A percentile compares a stretch with the other conserved stretches of the same genome.
phyloP scores from a whole-genome alignment of 73 alveolate species.

The Paramecium caudatum region DNA sequence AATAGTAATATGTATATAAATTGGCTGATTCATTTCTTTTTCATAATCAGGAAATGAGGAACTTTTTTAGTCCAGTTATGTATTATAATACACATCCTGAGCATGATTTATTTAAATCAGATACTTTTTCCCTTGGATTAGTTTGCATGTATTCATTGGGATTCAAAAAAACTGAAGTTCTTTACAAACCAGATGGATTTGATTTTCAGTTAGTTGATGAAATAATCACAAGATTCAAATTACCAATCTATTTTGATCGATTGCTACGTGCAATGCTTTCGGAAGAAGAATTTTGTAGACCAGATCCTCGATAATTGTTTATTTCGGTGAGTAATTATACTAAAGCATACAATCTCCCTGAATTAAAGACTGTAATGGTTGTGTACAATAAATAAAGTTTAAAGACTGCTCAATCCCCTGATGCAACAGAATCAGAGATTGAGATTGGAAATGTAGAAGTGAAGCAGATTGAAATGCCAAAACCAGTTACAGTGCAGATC shows the following conservation, averaged over 20 bases:
- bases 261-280: constrained; percentile 10
- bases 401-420: constrained; percentile 36
- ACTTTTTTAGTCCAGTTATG: constrained; percentile 27
- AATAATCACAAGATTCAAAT: not conserved
- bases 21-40: constrained; percentile 1
- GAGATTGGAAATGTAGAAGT: not conserved
- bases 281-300: constrained; percentile 19
- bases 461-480: not conserved
- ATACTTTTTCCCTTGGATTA: constrained; percentile 46
- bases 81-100: constrained; percentile 23
- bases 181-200: constrained; percentile 1
- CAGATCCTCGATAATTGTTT: constrained; percentile 5
- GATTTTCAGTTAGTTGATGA: constrained; percentile 16
- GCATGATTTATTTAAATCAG: constrained; percentile 34
- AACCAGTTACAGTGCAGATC: not conserved
- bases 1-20: constrained; percentile 17
- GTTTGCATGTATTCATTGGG: constrained; percentile 55
- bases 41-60: not conserved
- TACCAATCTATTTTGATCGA: constrained; percentile 2
- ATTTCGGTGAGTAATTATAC: constrained; percentile 1
- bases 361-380: constrained; percentile 17
- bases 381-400: constrained; percentile 22
- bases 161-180: constrained; percentile 15
- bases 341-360: constrained; percentile 49
- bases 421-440: constrained; percentile 1